Evolutionary conservation across 768 basidiomycete species (phyloP), one percentile per base, ranked within the genome.

Genomic region (Calvatia gigantea): DNA sequence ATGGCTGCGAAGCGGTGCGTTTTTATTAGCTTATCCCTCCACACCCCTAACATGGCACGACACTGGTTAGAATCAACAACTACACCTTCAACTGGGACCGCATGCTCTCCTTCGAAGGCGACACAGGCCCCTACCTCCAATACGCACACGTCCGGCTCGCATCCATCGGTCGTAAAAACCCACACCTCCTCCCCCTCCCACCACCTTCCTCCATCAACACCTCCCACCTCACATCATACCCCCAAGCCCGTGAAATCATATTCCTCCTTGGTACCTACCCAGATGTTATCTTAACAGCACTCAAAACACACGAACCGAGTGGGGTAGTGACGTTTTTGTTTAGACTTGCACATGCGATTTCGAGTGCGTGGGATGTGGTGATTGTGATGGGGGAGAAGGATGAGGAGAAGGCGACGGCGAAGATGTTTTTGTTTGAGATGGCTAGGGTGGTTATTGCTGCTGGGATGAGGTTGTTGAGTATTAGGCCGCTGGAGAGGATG

Each of bases 61-160:
- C 12, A 6, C 15, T 32, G 31, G 57, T 23, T 39, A 96, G 94
- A 58, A 89, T 97, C 67, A 95, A 94, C 73, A 94, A 97, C 74
- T 98, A 98, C 74, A 87, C 81, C 1, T 99, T 97, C 74, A 90
- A 94, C 70, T 91, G 89, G 87, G 83, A 89, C 54, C 83, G 93
- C 37, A 94, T 96, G 91, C 80, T 87, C 43, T 93, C 91, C 29
- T 96, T 96, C 68, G 92, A 96, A 70, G 94, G 94, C 33, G 94
- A 97, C 70, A 94, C 93, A 0, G 92, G 91, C 0, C 91, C 93
- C 0, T 97, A 95, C 73, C 83, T 97, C 31, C 94, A 96, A 74
- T 96, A 96, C 70, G 92, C 93, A 91, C 94, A 96, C 72, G 93
- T 94, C 62, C 90, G 94, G 8, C 76, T 97, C 28, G 81, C 86